Evolutionary conservation across 306 rosid genomes (phyloP).

Genomic region (Adenanthera pavonina): DNA sequence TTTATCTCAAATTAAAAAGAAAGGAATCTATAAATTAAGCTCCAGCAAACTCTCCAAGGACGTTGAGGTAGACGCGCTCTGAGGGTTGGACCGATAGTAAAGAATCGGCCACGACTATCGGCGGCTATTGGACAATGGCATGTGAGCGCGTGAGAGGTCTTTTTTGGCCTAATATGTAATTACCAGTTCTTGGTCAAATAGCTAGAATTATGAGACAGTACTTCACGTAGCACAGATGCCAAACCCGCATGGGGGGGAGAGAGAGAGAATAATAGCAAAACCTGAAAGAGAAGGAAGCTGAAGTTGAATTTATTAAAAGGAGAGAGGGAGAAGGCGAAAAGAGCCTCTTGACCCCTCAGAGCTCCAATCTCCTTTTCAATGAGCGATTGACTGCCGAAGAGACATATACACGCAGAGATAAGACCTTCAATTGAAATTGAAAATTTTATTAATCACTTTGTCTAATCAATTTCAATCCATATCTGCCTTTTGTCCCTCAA

Average conservation of each 20-base stretch:
- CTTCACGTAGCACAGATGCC: neutral
- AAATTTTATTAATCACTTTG: slow-evolving; percentile 32
- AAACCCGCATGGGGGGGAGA: neutral
- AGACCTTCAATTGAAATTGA: slow-evolving; percentile 32
- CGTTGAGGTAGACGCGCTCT: neutral
- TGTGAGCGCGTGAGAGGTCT: neutral
- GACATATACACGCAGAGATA: slow-evolving; percentile 27
- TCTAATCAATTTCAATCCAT: slow-evolving; percentile 48
- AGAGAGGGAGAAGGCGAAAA: neutral
- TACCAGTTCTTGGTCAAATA: slow-evolving; percentile 32
- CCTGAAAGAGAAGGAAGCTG: neutral
- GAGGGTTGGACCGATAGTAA: neutral
- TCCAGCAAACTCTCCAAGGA: neutral
- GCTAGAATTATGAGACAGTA: slow-evolving; percentile 43
- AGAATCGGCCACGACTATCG: neutral
- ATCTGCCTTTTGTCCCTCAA: slow-evolving; percentile 1
- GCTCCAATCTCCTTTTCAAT: slow-evolving; percentile 32
- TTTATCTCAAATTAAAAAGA: neutral
- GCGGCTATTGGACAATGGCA: neutral
- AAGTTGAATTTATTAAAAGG: neutral
- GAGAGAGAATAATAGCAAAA: slow-evolving; percentile 28
- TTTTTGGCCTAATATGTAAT: neutral
- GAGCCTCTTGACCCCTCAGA: slow-evolving; percentile 35
- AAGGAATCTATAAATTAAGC: neutral
- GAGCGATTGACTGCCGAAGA: slow-evolving; percentile 44